Evolutionary conservation across 2,329 filamentous ascomycete genomes (phyloP).

Genomic region (Fusarium siculi): DNA sequence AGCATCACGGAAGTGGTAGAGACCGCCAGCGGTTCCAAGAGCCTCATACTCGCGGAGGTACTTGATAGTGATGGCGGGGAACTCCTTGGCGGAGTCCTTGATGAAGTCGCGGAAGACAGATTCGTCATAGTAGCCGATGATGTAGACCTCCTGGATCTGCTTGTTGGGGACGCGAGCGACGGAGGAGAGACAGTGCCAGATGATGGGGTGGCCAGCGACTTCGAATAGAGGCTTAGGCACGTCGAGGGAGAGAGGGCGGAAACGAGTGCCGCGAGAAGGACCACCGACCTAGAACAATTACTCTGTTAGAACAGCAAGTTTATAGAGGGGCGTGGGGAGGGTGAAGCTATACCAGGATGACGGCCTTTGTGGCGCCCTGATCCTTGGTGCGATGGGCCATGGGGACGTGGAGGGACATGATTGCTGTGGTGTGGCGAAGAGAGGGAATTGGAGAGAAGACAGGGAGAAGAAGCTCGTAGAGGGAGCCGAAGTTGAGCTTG

Average conservation of each 20-base stretch:
- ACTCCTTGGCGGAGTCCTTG: constrained; percentile 86
- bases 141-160: constrained; percentile 89
- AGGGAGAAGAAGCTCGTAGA: constrained; percentile 14
- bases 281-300: constrained; percentile 78
- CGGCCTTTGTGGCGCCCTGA: constrained; percentile 82
- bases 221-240: constrained; percentile 99
- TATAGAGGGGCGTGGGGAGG: background rate
- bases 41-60: constrained; percentile 98
- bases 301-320: constrained; percentile 41
- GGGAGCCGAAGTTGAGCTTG: constrained; percentile 26
- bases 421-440: constrained; percentile 7
- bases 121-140: constrained; percentile 99
- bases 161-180: constrained; percentile 86
- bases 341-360: constrained; percentile 78
- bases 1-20: constrained; percentile 99
- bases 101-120: constrained; percentile 97
- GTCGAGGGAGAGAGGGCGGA: constrained; percentile 94
- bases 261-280: constrained; percentile 93
- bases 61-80: constrained; percentile 85
- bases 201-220: constrained; percentile 96
- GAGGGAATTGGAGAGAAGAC: background rate
- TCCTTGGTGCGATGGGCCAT: constrained; percentile 60
- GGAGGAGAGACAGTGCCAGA: constrained; percentile 96
- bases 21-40: constrained; percentile 91
- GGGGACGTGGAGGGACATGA: constrained; percentile 68